A percentile compares a stretch with the other conserved stretches of the same genome.
Conservation (phyloP, 2,329 filamentous ascomycete species). For the Madurella fahalii region DNA sequence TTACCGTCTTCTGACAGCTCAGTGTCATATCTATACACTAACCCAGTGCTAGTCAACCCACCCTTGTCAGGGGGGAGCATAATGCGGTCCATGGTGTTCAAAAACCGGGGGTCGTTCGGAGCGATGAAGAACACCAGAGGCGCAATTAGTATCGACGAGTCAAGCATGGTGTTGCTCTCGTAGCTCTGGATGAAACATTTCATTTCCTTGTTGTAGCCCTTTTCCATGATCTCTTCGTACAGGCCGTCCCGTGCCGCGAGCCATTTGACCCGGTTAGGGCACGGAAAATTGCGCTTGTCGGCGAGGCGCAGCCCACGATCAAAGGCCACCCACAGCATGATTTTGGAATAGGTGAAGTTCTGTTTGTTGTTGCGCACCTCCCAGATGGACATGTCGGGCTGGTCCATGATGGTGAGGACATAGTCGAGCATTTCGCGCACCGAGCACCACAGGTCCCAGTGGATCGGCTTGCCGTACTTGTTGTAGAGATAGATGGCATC, state of each 20-base stretch:
- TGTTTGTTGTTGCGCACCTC: conserved; percentile 73
- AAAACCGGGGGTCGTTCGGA: conserved; percentile 71
- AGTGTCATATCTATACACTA: conserved; percentile 73
- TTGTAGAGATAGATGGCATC: conserved; percentile 75
- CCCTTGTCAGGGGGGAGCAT: conserved; percentile 69
- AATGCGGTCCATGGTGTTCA: conserved; percentile 68
- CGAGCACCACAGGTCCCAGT: conserved; percentile 71
- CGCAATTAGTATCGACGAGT: conserved; percentile 71
- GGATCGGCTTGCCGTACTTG: conserved; percentile 72
- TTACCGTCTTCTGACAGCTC: conserved; percentile 64
- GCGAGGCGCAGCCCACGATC: conserved; percentile 69
- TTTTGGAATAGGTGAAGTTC: conserved; percentile 76
- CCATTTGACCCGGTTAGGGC: conserved; percentile 66
- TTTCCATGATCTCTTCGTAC: conserved; percentile 75
- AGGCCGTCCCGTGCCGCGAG: conserved; percentile 61
- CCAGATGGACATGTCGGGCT: conserved; percentile 80
- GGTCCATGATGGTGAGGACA: conserved; percentile 61
- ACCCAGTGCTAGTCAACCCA: conserved; percentile 67
- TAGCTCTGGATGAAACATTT: conserved; percentile 73
- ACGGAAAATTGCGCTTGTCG: conserved; percentile 72
- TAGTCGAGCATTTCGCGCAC: conserved; percentile 69
- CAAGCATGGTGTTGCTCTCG: conserved; percentile 64
- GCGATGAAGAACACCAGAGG: conserved; percentile 77
- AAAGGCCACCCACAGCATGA: conserved; percentile 80
- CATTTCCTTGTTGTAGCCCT: conserved; percentile 66